Evolutionary conservation across 2,329 filamentous ascomycete species (phyloP), one percentile per base, ranked within the genome.

Genomic region (Bipolaris oryzae): DNA sequence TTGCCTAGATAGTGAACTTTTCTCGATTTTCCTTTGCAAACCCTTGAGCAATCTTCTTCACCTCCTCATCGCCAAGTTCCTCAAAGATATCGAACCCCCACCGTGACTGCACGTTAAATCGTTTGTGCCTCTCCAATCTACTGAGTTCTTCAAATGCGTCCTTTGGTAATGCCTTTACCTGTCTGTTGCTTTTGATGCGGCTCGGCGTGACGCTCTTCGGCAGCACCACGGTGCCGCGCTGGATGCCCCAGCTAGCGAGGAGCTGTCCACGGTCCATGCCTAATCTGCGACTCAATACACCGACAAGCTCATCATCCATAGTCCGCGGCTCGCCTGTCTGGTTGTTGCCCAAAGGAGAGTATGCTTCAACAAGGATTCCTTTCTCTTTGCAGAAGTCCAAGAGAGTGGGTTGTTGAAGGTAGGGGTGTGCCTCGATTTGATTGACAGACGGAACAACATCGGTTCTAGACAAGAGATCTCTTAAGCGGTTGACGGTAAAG

Each of bases 221-320:
- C 68, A 96, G 90, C 47, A 96, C 90, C 60, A 86, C 89, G 80
- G 88, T 91, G 57, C 89, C 90, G 74, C 91, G 87, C 73, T 89
- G 85, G 55, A 94, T 78, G 60, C 90, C 91, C 90, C 91, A 96
- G 64, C 85, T 81, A 62, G 95, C 79, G 67, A 94, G 79, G 54
- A 91, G 83, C 81, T 95, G 89, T 79, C 92, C 88, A 16, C 84
- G 81, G 16, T 87, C 86, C 80, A 86, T 86, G 68, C 82, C 83
- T 77, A 89, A 87, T 23, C 60, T 52, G 31, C 42, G 55, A 3
- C 64, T 53, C 1, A 70, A 7, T 0, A 60, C 58, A 46, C 61
- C 58, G 7, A 70, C 67, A 2, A 69, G 41, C 3, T 53, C 44
- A 34, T 68, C 64, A 21, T 87, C 77, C 25, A 89, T 63, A 10